These are phyloP conservation scores for Misopates orontium DNA, from an alignment of 257 asterid species.

Conservation along the genomic window DNA sequence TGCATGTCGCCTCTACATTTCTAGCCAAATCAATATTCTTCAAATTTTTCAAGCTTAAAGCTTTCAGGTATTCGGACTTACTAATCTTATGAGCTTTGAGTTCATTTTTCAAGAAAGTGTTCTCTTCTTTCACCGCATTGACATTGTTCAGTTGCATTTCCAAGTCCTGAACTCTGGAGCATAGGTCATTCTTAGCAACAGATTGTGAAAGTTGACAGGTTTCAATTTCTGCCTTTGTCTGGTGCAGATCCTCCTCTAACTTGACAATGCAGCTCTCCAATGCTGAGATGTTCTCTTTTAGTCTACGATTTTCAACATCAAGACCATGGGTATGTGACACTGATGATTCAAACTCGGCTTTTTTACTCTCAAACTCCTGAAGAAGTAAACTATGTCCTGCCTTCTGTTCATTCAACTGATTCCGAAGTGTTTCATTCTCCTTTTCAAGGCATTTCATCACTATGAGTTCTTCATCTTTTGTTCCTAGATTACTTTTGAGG, in stretches of 20 bases:
- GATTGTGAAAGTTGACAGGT: constrained; percentile 40
- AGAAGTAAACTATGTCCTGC: constrained; percentile 40
- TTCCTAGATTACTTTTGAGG: constrained; percentile 51
- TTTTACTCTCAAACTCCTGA: constrained; percentile 55
- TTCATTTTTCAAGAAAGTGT: constrained; percentile 46
- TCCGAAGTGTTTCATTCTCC: constrained; percentile 48
- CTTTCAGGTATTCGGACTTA: constrained; percentile 35
- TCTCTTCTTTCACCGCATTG: constrained; percentile 45
- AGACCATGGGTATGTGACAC: constrained; percentile 25
- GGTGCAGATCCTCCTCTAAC: constrained; percentile 46
- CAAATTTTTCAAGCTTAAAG: constrained; percentile 35
- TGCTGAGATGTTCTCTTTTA: constrained; percentile 33
- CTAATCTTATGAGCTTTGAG: constrained; percentile 40
- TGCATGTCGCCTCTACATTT: constrained; percentile 34
- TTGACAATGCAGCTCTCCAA: constrained; percentile 42
- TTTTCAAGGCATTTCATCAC: constrained; percentile 51
- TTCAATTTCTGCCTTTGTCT: constrained; percentile 31
- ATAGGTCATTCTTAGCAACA: constrained; percentile 37
- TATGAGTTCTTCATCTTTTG: constrained; percentile 48
- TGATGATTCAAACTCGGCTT: constrained; percentile 40
- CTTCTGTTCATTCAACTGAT: constrained; percentile 41
- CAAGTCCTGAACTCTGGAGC: constrained; percentile 40
- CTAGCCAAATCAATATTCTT: constrained; percentile 35
- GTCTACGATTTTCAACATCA: constrained; percentile 38
- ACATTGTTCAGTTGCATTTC: constrained; percentile 41